Evolutionary conservation across 768 basidiomycete species (phyloP).

Genomic region (Suillus subalutaceus): DNA sequence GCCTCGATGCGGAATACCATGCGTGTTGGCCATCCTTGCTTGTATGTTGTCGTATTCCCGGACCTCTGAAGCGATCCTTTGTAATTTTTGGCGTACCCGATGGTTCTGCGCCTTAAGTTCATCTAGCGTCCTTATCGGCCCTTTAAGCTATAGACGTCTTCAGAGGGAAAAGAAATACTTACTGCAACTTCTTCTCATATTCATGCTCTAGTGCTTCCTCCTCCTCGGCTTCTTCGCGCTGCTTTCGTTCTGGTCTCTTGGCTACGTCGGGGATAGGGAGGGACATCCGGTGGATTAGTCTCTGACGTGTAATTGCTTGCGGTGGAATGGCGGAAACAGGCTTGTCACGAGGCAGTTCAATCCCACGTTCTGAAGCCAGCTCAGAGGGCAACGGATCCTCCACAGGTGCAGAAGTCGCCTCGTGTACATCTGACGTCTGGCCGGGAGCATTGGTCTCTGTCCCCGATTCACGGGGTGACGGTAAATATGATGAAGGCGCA

Average conservation of each 20-base stretch:
- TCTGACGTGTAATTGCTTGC: constrained; percentile 1
- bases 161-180: constrained; percentile 11
- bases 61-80: constrained; percentile 62
- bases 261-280: constrained; percentile 24
- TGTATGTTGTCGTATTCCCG: constrained; percentile 69
- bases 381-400: constrained; percentile 11
- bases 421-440: constrained; percentile 13
- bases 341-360: constrained; percentile 2
- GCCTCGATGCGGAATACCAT: constrained; percentile 48
- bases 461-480: constrained; percentile 17
- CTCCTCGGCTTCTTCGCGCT: constrained; percentile 48
- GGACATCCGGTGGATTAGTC: constrained; percentile 35
- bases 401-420: constrained; percentile 9
- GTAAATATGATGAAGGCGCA: constrained; percentile 29
- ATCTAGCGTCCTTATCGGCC: constrained; percentile 54
- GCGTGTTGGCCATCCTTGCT: constrained; percentile 47
- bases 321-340: neutral
- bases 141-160: constrained; percentile 3
- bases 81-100: constrained; percentile 67
- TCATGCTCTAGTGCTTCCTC: constrained; percentile 53
- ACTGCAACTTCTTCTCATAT: constrained; percentile 49
- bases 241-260: constrained; percentile 17
- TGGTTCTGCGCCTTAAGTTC: constrained; percentile 64
- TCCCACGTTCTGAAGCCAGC: constrained; percentile 14
- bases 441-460: constrained; percentile 16